Conservation (phyloP, 2,329 filamentous ascomycete species). For the Aspergillus piperis region DNA sequence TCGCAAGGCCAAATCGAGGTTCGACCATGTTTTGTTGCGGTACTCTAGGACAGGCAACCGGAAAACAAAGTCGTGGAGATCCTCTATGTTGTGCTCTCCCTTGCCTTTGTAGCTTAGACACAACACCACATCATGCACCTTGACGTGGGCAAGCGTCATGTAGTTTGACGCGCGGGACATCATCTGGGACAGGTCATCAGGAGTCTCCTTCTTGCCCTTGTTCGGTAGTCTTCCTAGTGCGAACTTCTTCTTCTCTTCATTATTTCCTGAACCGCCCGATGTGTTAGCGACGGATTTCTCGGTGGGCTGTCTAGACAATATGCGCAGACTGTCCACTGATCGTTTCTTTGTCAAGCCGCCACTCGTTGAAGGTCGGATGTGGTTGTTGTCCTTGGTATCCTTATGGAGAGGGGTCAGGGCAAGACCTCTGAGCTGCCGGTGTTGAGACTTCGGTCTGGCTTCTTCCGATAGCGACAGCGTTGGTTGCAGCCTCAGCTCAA, state of each 20-base stretch:
- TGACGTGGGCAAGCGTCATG: slow-evolving; percentile 95
- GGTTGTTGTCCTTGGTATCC: slow-evolving; percentile 30
- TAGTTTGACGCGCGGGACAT: slow-evolving; percentile 92
- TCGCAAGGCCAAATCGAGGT: slow-evolving; percentile 86
- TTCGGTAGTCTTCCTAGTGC: slow-evolving; percentile 46
- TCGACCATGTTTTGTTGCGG: slow-evolving; percentile 98
- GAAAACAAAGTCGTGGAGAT: slow-evolving; percentile 97
- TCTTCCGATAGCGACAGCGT: slow-evolving; percentile 65
- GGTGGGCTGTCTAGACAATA: slow-evolving; percentile 37
- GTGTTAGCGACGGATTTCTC: slow-evolving; percentile 39
- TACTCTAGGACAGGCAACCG: slow-evolving; percentile 92
- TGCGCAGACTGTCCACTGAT: slow-evolving; percentile 45
- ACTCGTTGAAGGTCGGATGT: slow-evolving; percentile 33
- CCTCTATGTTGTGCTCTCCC: slow-evolving; percentile 91
- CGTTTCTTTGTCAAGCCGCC: slow-evolving; percentile 41
- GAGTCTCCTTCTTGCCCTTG: slow-evolving; percentile 61
- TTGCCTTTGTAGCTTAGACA: slow-evolving; percentile 97
- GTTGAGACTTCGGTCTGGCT: slow-evolving; percentile 31
- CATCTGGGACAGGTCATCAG: slow-evolving; percentile 95
- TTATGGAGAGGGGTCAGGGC: slow-evolving; percentile 37
- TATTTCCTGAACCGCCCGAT: slow-evolving; percentile 29
- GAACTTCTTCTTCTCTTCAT: slow-evolving; percentile 53
- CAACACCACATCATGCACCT: slow-evolving; percentile 90
- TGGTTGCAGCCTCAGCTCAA: slow-evolving; percentile 80
- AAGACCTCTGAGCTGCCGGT: slow-evolving; percentile 34